Evolutionary conservation across 306 rosid species (phyloP).

Genomic region (Casuarina equisetifolia): DNA sequence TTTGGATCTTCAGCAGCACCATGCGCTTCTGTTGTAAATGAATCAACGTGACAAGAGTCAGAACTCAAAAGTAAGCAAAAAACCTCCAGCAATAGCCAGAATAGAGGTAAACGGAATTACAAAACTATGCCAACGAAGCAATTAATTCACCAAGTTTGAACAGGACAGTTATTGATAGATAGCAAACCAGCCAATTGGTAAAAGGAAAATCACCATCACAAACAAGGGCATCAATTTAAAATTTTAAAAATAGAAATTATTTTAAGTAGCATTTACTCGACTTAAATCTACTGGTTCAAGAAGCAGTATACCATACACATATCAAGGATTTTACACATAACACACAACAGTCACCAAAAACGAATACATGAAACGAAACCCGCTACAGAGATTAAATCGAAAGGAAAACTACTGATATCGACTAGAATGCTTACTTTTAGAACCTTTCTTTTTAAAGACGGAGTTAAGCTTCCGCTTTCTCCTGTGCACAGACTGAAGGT

Average conservation of each 20-base stretch:
- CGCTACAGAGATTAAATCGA: neutral
- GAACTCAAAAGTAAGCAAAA: conserved; percentile 17
- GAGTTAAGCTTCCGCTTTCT: conserved; percentile 69
- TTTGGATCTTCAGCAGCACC: conserved; percentile 43
- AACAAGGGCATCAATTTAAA: neutral
- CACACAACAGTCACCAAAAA: neutral
- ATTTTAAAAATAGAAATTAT: too few relatives aligned
- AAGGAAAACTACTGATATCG: neutral
- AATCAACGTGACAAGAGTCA: conserved; percentile 9
- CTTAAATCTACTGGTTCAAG: neutral
- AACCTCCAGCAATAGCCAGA: neutral
- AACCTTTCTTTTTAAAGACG: conserved; percentile 73
- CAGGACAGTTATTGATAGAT: neutral
- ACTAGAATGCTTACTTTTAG: conserved; percentile 57
- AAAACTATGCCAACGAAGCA: neutral
- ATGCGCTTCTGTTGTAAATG: conserved; percentile 37
- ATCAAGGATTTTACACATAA: neutral
- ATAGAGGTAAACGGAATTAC: neutral
- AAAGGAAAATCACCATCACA: neutral
- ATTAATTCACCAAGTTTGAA: neutral
- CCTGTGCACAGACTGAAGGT: conserved; percentile 75
- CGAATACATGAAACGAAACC: neutral
- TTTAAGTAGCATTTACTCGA: neutral
- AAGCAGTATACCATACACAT: neutral
- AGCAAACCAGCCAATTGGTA: neutral